A percentile compares a stretch with the other conserved stretches of the same genome.
phyloP scores from a whole-genome alignment of 345 rosid genomes.

The Anacardium occidentale region DNA sequence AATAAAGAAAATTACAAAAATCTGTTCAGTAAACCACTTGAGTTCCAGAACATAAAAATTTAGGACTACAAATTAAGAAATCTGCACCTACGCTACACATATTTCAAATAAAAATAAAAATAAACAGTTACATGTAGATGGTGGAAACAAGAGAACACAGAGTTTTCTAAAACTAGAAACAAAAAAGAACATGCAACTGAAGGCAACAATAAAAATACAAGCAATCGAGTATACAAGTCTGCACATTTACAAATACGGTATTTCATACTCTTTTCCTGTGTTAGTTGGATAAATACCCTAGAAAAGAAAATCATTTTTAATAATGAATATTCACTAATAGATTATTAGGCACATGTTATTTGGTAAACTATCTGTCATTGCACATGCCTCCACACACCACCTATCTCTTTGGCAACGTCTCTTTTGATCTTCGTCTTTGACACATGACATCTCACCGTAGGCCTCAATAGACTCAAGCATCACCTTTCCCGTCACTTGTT shows the following conservation, averaged over 20 bases:
- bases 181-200: background rate
- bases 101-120: background rate
- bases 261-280: background rate
- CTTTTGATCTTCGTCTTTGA: too few species aligned
- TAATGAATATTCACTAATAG: background rate
- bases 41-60: background rate
- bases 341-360: too few species aligned
- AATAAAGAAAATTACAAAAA: slow-evolving; percentile 14
- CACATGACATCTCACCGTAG: too few species aligned
- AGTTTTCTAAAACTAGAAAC: background rate
- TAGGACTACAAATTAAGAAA: background rate
- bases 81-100: background rate
- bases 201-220: too few species aligned
- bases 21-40: slow-evolving; percentile 11
- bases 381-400: too few species aligned
- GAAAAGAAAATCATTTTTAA: too few species aligned
- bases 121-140: background rate
- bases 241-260: too few species aligned
- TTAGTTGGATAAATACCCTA: background rate
- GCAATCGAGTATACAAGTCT: too few species aligned
- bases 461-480: too few species aligned
- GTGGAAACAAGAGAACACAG: background rate
- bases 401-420: too few species aligned
- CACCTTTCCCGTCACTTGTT: too few species aligned
- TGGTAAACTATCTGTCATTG: too few species aligned